These are phyloP conservation scores for Candida dajiaensis DNA, from an alignment of 805 yeast species.

Conservation along the genomic window DNA sequence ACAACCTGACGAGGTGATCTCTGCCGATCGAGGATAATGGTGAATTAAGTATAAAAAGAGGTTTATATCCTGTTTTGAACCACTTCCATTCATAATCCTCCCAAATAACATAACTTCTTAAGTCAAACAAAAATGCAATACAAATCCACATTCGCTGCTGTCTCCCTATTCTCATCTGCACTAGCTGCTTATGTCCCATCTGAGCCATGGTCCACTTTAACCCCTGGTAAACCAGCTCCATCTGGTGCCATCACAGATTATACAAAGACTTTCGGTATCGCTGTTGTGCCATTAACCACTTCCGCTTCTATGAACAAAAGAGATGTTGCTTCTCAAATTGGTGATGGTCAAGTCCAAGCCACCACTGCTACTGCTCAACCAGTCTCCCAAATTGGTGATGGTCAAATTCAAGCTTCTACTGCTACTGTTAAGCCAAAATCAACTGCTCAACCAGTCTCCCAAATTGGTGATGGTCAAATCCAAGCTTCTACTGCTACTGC, in stretches of 20 bases:
- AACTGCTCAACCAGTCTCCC: slow-evolving; percentile 15
- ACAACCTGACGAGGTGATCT: too few species aligned
- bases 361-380: slow-evolving; percentile 29
- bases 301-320: slow-evolving; percentile 31
- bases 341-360: slow-evolving; percentile 59
- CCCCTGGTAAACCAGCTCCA: slow-evolving; percentile 32
- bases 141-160: slow-evolving; percentile 35
- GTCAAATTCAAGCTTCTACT: slow-evolving; percentile 49
- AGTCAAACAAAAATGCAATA: slow-evolving; percentile 32
- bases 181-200: slow-evolving; percentile 58
- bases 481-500: slow-evolving; percentile 6
- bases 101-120: too few species aligned
- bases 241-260: slow-evolving; percentile 30
- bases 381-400: slow-evolving; percentile 31
- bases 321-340: slow-evolving; percentile 47
- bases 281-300: slow-evolving; percentile 30
- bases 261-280: slow-evolving; percentile 35
- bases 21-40: too few species aligned
- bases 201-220: slow-evolving; percentile 38
- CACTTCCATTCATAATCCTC: too few species aligned
- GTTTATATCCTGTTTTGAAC: too few species aligned
- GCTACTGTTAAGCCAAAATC: slow-evolving; percentile 34
- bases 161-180: slow-evolving; percentile 38
- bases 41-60: background rate
- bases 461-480: slow-evolving; percentile 14